Evolutionary conservation across 352 stramenopile genomes (phyloP), one percentile per base, ranked within the genome.

Genomic region (Globisporangium perplexum): DNA sequence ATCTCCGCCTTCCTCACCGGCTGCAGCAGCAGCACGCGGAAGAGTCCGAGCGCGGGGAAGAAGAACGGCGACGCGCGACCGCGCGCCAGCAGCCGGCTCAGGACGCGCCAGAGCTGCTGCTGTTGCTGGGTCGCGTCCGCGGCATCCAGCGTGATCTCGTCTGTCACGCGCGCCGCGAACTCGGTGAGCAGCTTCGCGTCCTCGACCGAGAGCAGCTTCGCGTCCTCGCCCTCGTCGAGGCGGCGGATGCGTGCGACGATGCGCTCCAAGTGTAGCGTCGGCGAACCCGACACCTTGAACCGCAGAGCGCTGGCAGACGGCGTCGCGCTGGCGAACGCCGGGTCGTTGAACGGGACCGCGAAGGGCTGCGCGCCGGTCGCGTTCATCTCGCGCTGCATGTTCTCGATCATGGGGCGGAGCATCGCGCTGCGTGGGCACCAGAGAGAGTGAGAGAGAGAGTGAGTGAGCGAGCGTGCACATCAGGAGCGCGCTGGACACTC

Each of bases 301-400:
- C 65, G 57, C 24, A 69, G 72, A 17, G 72, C 33, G 14, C 33
- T 5, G 7, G 33, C 3, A 39, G 30, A 83, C 22, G 67, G 41
- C n/a, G 74, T 41, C 43, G 55, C 38, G 28, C 51, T 42, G 23
- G 53, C 63, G 31, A 68, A 72, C 6, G 74, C 70, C 14, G 74
- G 57, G 53, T 90, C 76, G 41, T 87, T 90, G 62, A 90, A 90
- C 7, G 78, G 78, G 47, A 85, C 87, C 0, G 72, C 72, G 46
- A 90, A 88, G 11, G 77, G 68, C 50, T 86, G 68, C 12, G 71
- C 60, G 24, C 66, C 76, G 0, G 57, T 71, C 2, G 65, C 67
- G 26, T 78, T 71, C 82, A 92, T 92, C 49, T 88, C 67, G 31
- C 71, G 71, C 66, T 93, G 83, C 76, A 93, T 88, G 59, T 86